phyloP scores from a whole-genome alignment of 2,329 filamentous ascomycete genomes.

The Phialemonium atrogriseum region DNA sequence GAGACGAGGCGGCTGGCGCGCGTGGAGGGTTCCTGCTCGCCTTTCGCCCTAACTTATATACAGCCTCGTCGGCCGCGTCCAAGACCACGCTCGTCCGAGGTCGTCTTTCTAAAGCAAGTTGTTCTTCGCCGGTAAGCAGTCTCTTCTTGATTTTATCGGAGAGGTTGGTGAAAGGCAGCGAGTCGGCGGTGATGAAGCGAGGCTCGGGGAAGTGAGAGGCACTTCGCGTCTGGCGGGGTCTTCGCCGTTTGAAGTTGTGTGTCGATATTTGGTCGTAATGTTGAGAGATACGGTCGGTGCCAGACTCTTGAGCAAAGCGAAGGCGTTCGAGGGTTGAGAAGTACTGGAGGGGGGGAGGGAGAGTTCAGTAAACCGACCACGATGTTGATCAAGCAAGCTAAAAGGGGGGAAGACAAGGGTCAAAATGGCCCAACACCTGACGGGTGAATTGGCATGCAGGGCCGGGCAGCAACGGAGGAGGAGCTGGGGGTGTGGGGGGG shows the following conservation, averaged over 20 bases:
- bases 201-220: slow-evolving; percentile 23
- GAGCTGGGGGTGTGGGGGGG: slow-evolving; percentile 1
- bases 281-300: slow-evolving; percentile 23
- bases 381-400: slow-evolving; percentile 1
- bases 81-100: slow-evolving; percentile 28
- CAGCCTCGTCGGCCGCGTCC: slow-evolving; percentile 43
- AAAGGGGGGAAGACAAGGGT: slow-evolving; percentile 3
- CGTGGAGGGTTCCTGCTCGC: slow-evolving; percentile 27
- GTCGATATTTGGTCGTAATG: slow-evolving; percentile 26
- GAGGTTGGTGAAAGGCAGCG: slow-evolving; percentile 60
- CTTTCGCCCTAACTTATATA: slow-evolving; percentile 38
- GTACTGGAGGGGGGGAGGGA: slow-evolving; percentile 39
- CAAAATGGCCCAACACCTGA: too few relatives aligned
- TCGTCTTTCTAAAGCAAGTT: slow-evolving; percentile 47
- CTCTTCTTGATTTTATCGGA: slow-evolving; percentile 70
- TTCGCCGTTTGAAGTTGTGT: slow-evolving; percentile 19
- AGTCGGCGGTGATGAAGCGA: slow-evolving; percentile 43
- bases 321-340: slow-evolving; percentile 66
- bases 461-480: slow-evolving; percentile 5
- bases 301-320: slow-evolving; percentile 47
- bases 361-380: too few relatives aligned
- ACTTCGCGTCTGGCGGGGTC: slow-evolving; percentile 18
- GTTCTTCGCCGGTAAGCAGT: slow-evolving; percentile 66
- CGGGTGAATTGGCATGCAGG: slow-evolving; percentile 13
- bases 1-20: too few relatives aligned